Evolutionary conservation across 768 basidiomycete genomes (phyloP), one percentile per base, ranked within the genome.

Genomic region (Suillus cothurnatus): DNA sequence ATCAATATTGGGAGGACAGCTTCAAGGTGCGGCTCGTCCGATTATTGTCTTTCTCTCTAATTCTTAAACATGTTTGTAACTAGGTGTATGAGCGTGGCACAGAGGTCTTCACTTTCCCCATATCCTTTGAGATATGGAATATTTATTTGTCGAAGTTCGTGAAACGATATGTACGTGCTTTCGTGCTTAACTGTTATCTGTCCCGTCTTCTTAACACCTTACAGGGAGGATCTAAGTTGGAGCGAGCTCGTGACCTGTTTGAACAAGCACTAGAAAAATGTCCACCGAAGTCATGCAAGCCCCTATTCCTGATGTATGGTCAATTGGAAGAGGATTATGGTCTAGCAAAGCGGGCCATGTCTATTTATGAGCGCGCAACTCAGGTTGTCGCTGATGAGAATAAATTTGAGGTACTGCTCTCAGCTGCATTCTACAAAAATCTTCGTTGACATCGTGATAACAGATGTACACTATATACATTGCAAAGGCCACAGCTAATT

Each of bases 61-160:
- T 26, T 36, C 47, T 19, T 12, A 28, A 64, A 73, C 49, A 73
- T 68, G 19, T 36, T 59, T 32, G 47, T 55, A 45, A 45, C 6
- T 58, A 93, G 92, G 91, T 97, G 31, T 99, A 98, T 74, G 97
- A 99, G 75, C 89, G 96, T 31, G 97, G 97, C 56, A 94, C 97
- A 12, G 97, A 99, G 68, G 81, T 99, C 36, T 99, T 99, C 82
- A 97, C 96, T 11, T 99, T 94, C 84, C 97, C 97, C 0, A 89
- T 99, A 66, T 96, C 95, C 4, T 99, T 98, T 76, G 97, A 99
- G 78, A 89, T 99, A 68, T 99, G 97, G 97, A 99, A 99, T 76
- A 97, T 97, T 61, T 99, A 99, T 77, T 80, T 99, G 23, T 90
- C 94, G 52, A 99, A 99, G 78, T 99, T 99, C 75, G 86, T 96